Conservation (phyloP, 2,329 filamentous ascomycete species). For the Phoma sp. region DNA sequence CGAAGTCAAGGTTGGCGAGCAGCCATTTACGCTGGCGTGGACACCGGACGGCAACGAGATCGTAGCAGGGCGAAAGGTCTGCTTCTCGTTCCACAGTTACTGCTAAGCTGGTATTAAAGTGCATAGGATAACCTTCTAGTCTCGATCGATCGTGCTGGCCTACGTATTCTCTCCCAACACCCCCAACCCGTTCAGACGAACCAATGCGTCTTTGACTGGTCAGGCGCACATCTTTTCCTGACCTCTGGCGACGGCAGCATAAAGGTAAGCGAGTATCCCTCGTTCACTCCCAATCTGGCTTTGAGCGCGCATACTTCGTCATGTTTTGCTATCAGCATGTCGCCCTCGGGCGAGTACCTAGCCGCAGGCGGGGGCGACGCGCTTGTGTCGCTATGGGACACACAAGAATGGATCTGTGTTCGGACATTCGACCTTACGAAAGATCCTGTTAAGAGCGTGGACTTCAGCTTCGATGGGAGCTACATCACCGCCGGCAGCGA, state of each 20-base stretch:
- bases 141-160: slow-evolving; percentile 65
- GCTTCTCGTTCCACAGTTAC: slow-evolving; percentile 20
- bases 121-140: slow-evolving; percentile 67
- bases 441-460: slow-evolving; percentile 72
- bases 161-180: slow-evolving; percentile 63
- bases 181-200: slow-evolving; percentile 71
- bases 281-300: slow-evolving; percentile 57
- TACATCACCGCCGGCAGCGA: slow-evolving; percentile 77
- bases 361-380: slow-evolving; percentile 79
- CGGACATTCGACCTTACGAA: slow-evolving; percentile 72
- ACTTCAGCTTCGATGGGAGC: slow-evolving; percentile 79
- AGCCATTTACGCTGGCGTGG: slow-evolving; percentile 76
- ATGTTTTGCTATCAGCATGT: slow-evolving; percentile 71
- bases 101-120: neutral
- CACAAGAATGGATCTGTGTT: slow-evolving; percentile 76
- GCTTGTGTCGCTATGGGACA: slow-evolving; percentile 79
- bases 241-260: slow-evolving; percentile 74
- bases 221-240: slow-evolving; percentile 71
- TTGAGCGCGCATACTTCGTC: slow-evolving; percentile 76
- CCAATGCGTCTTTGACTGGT: slow-evolving; percentile 76
- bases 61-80: slow-evolving; percentile 74
- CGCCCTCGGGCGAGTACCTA: slow-evolving; percentile 72
- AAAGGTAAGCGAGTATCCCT: slow-evolving; percentile 64
- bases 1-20: slow-evolving; percentile 66
- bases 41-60: slow-evolving; percentile 72